These are phyloP conservation scores for Scorias spongiosa DNA, from an alignment of 2,329 filamentous ascomycete species.

Conservation along the genomic window DNA sequence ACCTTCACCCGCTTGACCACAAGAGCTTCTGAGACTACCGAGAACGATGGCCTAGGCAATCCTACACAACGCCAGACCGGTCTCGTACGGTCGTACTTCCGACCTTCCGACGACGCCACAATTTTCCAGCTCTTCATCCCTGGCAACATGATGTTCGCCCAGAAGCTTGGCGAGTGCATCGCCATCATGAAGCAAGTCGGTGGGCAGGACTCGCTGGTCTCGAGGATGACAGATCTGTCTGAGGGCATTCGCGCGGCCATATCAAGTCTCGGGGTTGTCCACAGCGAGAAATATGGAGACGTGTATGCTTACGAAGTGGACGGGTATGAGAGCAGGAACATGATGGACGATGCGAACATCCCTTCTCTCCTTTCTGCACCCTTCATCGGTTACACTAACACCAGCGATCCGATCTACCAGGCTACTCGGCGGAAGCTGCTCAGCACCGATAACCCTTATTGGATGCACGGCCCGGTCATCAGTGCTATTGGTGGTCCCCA, in stretches of 20 bases:
- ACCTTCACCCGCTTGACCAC: conserved; percentile 29
- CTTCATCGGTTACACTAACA: conserved; percentile 42
- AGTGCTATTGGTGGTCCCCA: conserved; percentile 35
- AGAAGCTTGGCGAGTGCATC: conserved; percentile 41
- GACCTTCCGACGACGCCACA: conserved; percentile 35
- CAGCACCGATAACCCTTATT: conserved; percentile 33
- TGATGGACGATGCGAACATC: conserved; percentile 62
- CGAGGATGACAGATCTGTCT: conserved; percentile 43
- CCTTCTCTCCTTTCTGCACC: conserved; percentile 51
- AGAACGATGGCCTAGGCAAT: conserved; percentile 39
- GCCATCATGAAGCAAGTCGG: conserved; percentile 38
- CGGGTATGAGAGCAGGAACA: conserved; percentile 32
- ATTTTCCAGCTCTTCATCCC: conserved; percentile 36
- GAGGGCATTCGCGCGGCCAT: conserved; percentile 28
- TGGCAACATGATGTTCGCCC: conserved; percentile 56
- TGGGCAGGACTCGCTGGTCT: conserved; percentile 36
- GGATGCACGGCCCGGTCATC: conserved; percentile 33
- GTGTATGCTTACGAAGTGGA: conserved; percentile 36
- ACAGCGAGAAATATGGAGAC: conserved; percentile 21
- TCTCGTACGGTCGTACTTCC: conserved; percentile 34
- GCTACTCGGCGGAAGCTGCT: conserved; percentile 33
- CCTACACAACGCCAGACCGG: conserved; percentile 34
- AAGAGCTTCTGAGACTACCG: conserved; percentile 32
- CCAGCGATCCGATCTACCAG: conserved; percentile 26
- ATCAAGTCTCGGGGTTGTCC: conserved; percentile 28